A percentile compares a stretch with the other conserved stretches of the same genome.
Conservation (phyloP, 2,329 filamentous ascomycete genomes). For the Trichoderma lentiforme region DNA sequence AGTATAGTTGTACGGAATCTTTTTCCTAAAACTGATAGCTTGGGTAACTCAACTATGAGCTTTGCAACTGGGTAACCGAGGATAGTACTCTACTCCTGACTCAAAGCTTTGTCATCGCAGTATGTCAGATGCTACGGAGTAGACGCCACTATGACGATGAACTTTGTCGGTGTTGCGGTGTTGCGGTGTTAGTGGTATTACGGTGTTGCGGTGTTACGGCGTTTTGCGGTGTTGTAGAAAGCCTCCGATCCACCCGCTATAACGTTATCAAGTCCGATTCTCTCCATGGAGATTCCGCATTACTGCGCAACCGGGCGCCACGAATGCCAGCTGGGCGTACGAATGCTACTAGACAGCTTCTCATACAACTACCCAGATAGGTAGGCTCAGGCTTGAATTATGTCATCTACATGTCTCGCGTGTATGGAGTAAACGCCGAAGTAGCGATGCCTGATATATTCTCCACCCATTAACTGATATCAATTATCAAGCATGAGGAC, state of each 20-base stretch:
- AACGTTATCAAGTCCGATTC: not conserved
- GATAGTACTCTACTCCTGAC: not conserved
- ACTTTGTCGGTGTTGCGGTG: not conserved
- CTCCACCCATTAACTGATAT: not conserved
- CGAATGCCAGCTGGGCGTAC: not conserved
- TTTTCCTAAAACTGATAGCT: not conserved
- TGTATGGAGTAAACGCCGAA: not conserved
- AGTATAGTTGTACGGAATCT: not conserved
- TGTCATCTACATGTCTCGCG: not conserved
- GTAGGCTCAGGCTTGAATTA: not conserved
- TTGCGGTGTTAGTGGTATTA: not conserved
- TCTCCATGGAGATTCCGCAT: not conserved
- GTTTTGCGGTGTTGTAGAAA: not conserved
- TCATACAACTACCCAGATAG: not conserved
- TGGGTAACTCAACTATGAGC: not conserved
- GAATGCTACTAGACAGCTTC: not conserved
- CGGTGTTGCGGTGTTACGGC: not conserved
- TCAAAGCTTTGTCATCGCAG: not conserved
- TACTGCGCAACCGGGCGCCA: not conserved
- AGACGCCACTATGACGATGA: not conserved
- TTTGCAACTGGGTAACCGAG: not conserved
- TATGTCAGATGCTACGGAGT: not conserved
- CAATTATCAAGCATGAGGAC: not conserved
- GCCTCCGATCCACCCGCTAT: not conserved
- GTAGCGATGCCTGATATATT: not conserved